Percentiles rank a stretch among this genome's conserved stretches.
phyloP scores from a whole-genome alignment of 2,329 filamentous ascomycete species.

The Penicillium olsonii region DNA sequence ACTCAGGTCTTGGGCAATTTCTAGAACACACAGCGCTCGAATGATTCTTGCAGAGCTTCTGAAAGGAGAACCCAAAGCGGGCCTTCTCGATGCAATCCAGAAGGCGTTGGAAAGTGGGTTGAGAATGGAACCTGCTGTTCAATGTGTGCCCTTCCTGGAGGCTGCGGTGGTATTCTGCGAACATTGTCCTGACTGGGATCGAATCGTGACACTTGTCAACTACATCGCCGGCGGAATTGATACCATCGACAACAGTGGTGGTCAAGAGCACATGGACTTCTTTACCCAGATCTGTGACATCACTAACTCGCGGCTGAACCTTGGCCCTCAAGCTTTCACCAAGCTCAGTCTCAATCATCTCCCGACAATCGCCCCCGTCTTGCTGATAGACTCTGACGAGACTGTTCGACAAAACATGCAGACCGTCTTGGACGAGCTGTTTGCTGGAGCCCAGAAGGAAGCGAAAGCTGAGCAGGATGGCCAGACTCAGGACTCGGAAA shows the following conservation, averaged over 20 bases:
- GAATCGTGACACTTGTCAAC: slow-evolving; percentile 41
- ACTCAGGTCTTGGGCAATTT: slow-evolving; percentile 58
- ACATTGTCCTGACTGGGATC: slow-evolving; percentile 36
- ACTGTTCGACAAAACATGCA: slow-evolving; percentile 49
- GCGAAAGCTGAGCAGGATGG: slow-evolving; percentile 1
- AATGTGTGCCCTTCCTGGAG: slow-evolving; percentile 59
- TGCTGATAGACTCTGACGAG: slow-evolving; percentile 54
- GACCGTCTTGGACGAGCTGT: slow-evolving; percentile 43
- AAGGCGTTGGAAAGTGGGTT: slow-evolving; percentile 58
- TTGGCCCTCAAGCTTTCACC: slow-evolving; percentile 37
- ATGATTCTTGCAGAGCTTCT: slow-evolving; percentile 62
- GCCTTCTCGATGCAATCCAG: slow-evolving; percentile 51
- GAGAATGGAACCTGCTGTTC: slow-evolving; percentile 50
- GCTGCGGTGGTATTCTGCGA: slow-evolving; percentile 58
- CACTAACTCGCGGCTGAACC: slow-evolving; percentile 39
- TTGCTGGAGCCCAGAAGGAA: slow-evolving; percentile 42
- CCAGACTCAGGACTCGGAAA: slow-evolving; percentile 8
- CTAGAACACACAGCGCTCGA: slow-evolving; percentile 52
- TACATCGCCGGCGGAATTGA: slow-evolving; percentile 49
- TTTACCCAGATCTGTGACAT: slow-evolving; percentile 55
- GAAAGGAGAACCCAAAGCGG: slow-evolving; percentile 53
- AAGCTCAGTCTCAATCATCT: slow-evolving; percentile 43
- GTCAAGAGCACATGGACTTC: slow-evolving; percentile 52
- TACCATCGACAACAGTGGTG: slow-evolving; percentile 51
- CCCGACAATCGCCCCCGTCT: slow-evolving; percentile 52